Percentiles rank a stretch among this genome's conserved stretches.
These are phyloP conservation scores for Microsporum canis DNA, from an alignment of 2,329 filamentous ascomycete genomes.

Conservation along the genomic window DNA sequence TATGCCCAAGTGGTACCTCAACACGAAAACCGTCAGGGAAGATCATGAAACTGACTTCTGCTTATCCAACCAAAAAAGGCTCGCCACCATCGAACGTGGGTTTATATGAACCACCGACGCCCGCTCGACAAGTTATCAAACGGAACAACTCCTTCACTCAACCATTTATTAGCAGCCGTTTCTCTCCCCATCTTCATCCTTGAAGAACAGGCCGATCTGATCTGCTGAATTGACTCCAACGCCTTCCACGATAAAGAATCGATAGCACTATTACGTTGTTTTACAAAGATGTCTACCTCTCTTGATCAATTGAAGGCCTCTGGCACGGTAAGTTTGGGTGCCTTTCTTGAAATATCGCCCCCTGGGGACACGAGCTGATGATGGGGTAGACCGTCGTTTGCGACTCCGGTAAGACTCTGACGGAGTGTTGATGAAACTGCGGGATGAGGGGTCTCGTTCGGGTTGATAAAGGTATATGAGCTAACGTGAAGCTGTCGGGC, in stretches of 20 bases:
- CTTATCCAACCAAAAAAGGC: neutral
- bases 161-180: neutral
- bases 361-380: neutral
- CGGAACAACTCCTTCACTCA: neutral
- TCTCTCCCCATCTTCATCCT: neutral
- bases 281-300: constrained; percentile 61
- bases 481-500: constrained; percentile 9
- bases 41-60: neutral
- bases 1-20: neutral
- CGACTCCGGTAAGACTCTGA: constrained; percentile 66
- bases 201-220: neutral
- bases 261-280: neutral
- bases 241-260: neutral
- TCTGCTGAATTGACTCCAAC: neutral
- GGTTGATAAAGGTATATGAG: neutral
- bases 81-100: neutral
- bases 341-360: constrained; percentile 12
- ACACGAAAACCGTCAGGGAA: neutral
- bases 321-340: constrained; percentile 68
- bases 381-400: constrained; percentile 76
- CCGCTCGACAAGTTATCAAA: neutral
- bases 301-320: constrained; percentile 94
- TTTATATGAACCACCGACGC: constrained; percentile 1
- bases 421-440: constrained; percentile 12
- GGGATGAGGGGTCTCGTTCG: constrained; percentile 11